Base-by-base conservation (phyloP, 768 basidiomycete species). In the Pleurotus salmoneostramineus region DNA sequence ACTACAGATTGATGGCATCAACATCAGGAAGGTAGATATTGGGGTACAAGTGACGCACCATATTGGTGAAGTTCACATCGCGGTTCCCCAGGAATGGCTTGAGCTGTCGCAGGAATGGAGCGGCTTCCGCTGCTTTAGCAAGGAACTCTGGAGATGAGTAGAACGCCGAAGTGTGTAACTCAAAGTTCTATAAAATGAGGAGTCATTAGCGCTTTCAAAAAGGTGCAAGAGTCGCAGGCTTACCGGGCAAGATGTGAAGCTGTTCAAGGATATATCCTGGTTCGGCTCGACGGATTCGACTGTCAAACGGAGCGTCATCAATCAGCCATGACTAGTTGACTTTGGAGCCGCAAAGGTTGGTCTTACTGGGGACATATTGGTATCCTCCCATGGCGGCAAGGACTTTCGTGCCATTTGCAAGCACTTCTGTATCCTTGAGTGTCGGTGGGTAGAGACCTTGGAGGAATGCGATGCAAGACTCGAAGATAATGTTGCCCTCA, bases 361-460 rank as follows among this genome's bases (percentile, higher is more conserved):
- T n/a, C 27, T 56, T 52, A 59, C 58, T 59, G 1, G 61, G 60
- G 21, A 61, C 45, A 47, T 54, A 59, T 63, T 82, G 81, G 64
- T 82, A 85, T 2, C 83, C 83, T 4, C 66, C 67, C 0, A 83
- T 66, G 0, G 83, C 81, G 27, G 76, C 76, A 1, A 69, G 63
- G 57, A 84, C 66, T 10, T 63, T 76, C 14, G 77, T 70, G 1
- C 80, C 77, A 55, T 85, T 79, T 0, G 82, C 82, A 21, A 85
- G 69, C 11, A 45, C 44, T 15, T 45, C 44, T 0, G 75, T 76
- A 43, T 73, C 76, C 46, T 66, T 76, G 27, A 74, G 73, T 8
- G 74, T 76, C 1, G 65, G 62, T 0, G 83, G 83, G 70, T 77
- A 83, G n/a, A 83, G 64, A 6, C 83, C 82, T 62, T 84, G 83